These are phyloP conservation scores for Citrus hindsii DNA, from an alignment of 345 rosid genomes.

Conservation along the genomic window DNA sequence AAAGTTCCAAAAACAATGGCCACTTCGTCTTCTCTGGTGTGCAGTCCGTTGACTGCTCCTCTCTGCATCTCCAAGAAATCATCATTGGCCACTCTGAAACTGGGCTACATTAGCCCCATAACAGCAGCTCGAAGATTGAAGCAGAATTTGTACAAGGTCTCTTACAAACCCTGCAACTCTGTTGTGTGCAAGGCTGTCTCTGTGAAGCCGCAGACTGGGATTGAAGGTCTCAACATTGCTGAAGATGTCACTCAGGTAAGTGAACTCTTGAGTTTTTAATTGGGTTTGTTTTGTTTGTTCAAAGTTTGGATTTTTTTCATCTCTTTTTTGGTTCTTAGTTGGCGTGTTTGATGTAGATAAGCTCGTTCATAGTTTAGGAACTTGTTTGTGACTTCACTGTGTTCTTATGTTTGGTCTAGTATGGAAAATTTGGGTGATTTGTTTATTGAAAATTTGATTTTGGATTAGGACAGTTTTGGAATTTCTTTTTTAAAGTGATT, in stretches of 20 bases:
- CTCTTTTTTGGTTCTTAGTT: not conserved
- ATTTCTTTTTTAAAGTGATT: not conserved
- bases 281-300: constrained; percentile 3
- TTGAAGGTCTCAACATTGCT: constrained; percentile 81
- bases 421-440: not conserved
- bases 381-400: not conserved
- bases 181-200: constrained; percentile 70
- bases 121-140: constrained; percentile 18
- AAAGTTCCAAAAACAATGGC: constrained; percentile 26
- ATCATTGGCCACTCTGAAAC: constrained; percentile 15
- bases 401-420: not conserved
- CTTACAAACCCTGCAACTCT: constrained; percentile 26
- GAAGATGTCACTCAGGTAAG: constrained; percentile 76
- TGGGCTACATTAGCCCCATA: constrained; percentile 18
- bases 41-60: constrained; percentile 41
- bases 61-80: constrained; percentile 28
- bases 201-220: constrained; percentile 46
- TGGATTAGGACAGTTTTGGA: not conserved
- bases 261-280: not conserved
- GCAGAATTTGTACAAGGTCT: constrained; percentile 16
- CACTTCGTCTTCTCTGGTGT: constrained; percentile 33
- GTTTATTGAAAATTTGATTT: not conserved
- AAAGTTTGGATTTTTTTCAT: not conserved
- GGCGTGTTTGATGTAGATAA: not conserved
- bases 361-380: not conserved